Evolutionary conservation across 257 asterid species (phyloP).

Genomic region (Solanum acaule): DNA sequence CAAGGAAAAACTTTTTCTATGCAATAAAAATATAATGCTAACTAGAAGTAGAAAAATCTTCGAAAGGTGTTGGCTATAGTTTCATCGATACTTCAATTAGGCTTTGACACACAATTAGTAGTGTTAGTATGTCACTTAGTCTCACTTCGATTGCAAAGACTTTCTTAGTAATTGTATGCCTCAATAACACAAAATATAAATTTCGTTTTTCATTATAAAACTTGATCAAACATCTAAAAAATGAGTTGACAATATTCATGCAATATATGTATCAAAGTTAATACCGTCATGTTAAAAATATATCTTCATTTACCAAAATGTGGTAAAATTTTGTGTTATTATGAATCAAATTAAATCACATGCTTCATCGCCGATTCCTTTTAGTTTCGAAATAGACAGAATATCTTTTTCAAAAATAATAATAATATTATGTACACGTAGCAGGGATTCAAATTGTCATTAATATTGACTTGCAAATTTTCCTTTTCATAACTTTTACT

Average conservation of each 20-base stretch:
- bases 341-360: background rate
- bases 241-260: background rate
- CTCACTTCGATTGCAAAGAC: background rate
- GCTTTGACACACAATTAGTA: background rate
- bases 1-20: background rate
- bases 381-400: too few relatives aligned
- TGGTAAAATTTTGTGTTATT: background rate
- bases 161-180: background rate
- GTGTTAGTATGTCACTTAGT: background rate
- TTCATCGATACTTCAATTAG: background rate
- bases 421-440: background rate
- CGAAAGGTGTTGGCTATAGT: background rate
- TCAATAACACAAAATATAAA: background rate
- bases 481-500: too few relatives aligned
- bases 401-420: too few relatives aligned
- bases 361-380: background rate
- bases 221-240: background rate
- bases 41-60: background rate
- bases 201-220: background rate
- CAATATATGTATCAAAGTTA: background rate
- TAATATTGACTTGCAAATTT: too few relatives aligned
- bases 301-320: background rate
- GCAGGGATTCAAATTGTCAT: background rate
- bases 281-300: background rate
- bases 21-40: background rate